Base-by-base conservation (phyloP, 2,329 filamentous ascomycete genomes). In the Berkeleyomyces basicola region DNA sequence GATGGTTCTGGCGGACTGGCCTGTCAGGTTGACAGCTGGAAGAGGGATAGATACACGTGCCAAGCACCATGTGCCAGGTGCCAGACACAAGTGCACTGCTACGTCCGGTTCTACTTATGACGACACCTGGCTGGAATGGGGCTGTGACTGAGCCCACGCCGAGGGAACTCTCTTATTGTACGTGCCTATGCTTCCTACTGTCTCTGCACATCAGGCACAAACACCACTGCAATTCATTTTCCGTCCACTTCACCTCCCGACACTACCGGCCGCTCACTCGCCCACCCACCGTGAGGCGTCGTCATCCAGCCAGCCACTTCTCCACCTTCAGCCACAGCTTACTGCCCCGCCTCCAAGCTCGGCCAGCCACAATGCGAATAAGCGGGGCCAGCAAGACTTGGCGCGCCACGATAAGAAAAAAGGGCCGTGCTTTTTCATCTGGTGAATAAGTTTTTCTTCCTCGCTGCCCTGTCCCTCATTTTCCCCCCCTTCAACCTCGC, bases 371-470 rank as follows among this genome's bases (percentile, higher is more conserved):
- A 64, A 5, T 59, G 11, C 3, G n/a, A 16, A 64, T 49, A 58
- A 62, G 58, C 40, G 55, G 49, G 36, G 55, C 37, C 39, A 57
- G 55, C 16, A 33, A 47, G 53, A 49, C 44, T 40, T 58, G 43
- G 44, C 59, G 46, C 7, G 16, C 40, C 49, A 23, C 33, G 51
- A 47, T 42, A 55, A 59, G 16, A 66, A 44, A 58, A 43, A 53
- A 53, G 63, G 63, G 58, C 63, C 55, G 61, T 62, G 63, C 63
- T 64, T 62, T 59, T 57, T 44, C 58, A 40, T 10, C n/a, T 58
- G 40, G 51, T 51, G 11, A 42, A 61, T 57, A 49, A 63, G 47
- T 65, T 63, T 63, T 65, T 46, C 43, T 44, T 47, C 46, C 49
- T 42, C 36, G 36, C 58, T 63, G 62, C 37, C 39, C 59, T 60